Evolutionary conservation across 1,139 yeast species (phyloP).

Genomic region (Debaryomyces sp.): DNA sequence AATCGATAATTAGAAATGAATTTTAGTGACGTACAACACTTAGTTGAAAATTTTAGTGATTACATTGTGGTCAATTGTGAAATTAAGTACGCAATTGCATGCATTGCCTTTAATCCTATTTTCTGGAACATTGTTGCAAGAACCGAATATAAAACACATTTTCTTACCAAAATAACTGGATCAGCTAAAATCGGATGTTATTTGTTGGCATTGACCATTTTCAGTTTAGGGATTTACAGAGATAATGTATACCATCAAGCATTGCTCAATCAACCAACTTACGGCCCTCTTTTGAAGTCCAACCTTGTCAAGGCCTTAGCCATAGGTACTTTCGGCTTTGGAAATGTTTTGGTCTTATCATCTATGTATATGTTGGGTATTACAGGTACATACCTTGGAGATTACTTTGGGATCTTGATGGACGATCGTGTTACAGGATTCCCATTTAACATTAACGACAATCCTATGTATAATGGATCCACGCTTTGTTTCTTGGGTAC

Average conservation of each 20-base stretch:
- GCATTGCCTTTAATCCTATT: slow-evolving; percentile 87
- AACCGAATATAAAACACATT: slow-evolving; percentile 73
- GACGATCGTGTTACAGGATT: slow-evolving; percentile 86
- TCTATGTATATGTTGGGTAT: slow-evolving; percentile 96
- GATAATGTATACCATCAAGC: slow-evolving; percentile 77
- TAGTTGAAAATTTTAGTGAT: slow-evolving; percentile 21
- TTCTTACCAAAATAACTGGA: slow-evolving; percentile 75
- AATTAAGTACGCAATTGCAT: slow-evolving; percentile 45
- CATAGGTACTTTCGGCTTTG: slow-evolving; percentile 52
- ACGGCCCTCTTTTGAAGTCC: slow-evolving; percentile 50
- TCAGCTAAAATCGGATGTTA: slow-evolving; percentile 79
- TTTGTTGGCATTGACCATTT: slow-evolving; percentile 76
- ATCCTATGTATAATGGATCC: slow-evolving; percentile 97
- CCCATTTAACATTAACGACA: slow-evolving; percentile 88
- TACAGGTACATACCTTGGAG: slow-evolving; percentile 96
- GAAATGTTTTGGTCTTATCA: slow-evolving; percentile 76
- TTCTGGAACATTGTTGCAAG: slow-evolving; percentile 96
- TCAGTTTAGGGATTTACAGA: slow-evolving; percentile 78
- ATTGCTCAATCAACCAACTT: slow-evolving; percentile 49
- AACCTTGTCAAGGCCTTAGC: slow-evolving; percentile 38
- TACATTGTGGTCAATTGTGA: slow-evolving; percentile 27
- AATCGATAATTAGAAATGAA: slow-evolving; percentile 3
- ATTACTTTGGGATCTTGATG: slow-evolving; percentile 95
- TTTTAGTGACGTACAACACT: slow-evolving; percentile 19
- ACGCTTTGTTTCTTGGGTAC: slow-evolving; percentile 88